Percentiles rank a stretch among this genome's conserved stretches.
Conservation (phyloP, 2,329 filamentous ascomycete species). For the Zymoseptoria brevis region DNA sequence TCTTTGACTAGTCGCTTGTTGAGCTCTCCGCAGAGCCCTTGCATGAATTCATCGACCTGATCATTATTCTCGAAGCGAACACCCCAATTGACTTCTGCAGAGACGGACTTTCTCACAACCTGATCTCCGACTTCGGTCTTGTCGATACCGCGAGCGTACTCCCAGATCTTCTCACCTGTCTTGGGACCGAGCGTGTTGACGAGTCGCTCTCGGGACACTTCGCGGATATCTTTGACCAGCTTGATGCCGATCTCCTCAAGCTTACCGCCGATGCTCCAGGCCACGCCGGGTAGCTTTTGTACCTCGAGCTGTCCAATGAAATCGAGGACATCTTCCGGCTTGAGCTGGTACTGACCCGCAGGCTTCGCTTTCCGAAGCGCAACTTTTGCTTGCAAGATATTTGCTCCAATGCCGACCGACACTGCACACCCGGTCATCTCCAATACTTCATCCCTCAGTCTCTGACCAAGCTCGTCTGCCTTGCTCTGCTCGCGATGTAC, state of each 20-base stretch:
- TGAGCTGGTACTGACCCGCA: conserved; percentile 83
- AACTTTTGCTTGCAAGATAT: conserved; percentile 85
- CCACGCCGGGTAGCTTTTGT: conserved; percentile 82
- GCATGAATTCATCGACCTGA: conserved; percentile 90
- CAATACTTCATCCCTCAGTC: conserved; percentile 63
- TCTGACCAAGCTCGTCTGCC: conserved; percentile 62
- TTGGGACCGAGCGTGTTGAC: conserved; percentile 73
- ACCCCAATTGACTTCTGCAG: conserved; percentile 96
- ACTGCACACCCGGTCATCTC: conserved; percentile 74
- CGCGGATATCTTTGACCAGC: conserved; percentile 73
- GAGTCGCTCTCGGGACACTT: conserved; percentile 67
- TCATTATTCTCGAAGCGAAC: conserved; percentile 85
- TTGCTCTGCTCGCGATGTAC: conserved; percentile 71
- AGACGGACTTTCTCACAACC: conserved; percentile 82
- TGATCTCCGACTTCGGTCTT: conserved; percentile 77
- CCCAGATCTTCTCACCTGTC: conserved; percentile 82
- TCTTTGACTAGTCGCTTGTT: conserved; percentile 74
- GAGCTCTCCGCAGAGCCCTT: conserved; percentile 76
- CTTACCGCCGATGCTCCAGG: conserved; percentile 77
- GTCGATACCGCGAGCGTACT: conserved; percentile 86
- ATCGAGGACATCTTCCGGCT: conserved; percentile 67
- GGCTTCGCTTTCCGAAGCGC: conserved; percentile 89
- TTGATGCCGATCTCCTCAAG: conserved; percentile 80
- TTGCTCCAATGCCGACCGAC: conserved; percentile 84
- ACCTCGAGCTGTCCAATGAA: conserved; percentile 73